Conservation (phyloP, 2,329 filamentous ascomycete genomes). For the Penicillium crustosum region DNA sequence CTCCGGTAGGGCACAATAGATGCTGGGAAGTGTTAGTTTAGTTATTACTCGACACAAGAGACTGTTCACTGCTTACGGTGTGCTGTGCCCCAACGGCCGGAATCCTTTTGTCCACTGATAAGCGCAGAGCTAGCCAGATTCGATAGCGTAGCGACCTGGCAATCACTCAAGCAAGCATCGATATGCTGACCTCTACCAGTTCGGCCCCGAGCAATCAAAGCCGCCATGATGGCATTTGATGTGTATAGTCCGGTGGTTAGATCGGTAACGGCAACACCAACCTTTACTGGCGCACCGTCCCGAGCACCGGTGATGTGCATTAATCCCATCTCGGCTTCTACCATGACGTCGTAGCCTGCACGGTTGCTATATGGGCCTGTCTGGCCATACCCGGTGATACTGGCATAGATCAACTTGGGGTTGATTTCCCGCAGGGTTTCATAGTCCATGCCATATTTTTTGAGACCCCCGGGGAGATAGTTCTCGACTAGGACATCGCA, state of each 20-base stretch:
- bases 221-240: conserved; percentile 92
- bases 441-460: conserved; percentile 91
- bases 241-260: conserved; percentile 94
- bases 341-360: conserved; percentile 98
- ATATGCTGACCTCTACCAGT: conserved; percentile 87
- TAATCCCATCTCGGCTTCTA: conserved; percentile 94
- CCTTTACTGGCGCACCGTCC: conserved; percentile 90
- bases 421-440: conserved; percentile 77
- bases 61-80: conserved; percentile 63
- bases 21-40: conserved; percentile 54
- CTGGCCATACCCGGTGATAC: conserved; percentile 95
- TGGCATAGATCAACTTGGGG: conserved; percentile 85
- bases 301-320: conserved; percentile 97
- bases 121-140: conserved; percentile 93
- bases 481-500: conserved; percentile 96
- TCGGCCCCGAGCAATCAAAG: conserved; percentile 70
- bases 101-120: conserved; percentile 82
- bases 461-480: conserved; percentile 84
- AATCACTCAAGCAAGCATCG: conserved; percentile 87
- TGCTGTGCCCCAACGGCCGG: conserved; percentile 91
- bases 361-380: conserved; percentile 84
- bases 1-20: conserved; percentile 95
- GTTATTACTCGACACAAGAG: not conserved
- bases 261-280: conserved; percentile 95
- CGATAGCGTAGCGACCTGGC: conserved; percentile 89